Base-by-base conservation (phyloP, 176 grass and related monocot genomes). In the Triticum aestivum region DNA sequence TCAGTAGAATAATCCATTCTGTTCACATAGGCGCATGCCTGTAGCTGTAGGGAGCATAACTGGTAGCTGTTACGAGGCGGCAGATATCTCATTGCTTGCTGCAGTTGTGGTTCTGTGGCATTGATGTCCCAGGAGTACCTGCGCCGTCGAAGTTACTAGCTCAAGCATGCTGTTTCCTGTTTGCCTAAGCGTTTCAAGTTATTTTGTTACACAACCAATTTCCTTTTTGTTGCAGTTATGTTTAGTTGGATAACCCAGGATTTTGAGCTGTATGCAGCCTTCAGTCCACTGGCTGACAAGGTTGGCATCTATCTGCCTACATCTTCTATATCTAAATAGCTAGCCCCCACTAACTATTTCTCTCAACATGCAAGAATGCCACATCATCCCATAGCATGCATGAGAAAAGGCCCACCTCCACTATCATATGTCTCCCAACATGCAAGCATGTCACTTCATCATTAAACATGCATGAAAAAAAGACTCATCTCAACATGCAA, bases 181-280 rank as follows among this genome's bases (percentile, higher is more conserved):
- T 39, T 75, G 51, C 51, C 51, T 59, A 54, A 80, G 38, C 0
- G 45, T 49, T 49, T 82, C 24, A 81, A 20, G 15, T 75, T 86
- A 23, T 32, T 21, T 51, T 75, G 77, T 32, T 75, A 42, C 44
- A 51, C 24, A 73, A 14, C 45, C 12, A 49, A 73, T 79, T 61
- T 39, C 32, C 21, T 32, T 62, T 81, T 9, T 56, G 11, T 70
- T 77, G 81, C 89, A 99, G 97, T 96, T 90, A 24, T 96, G 6
- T 87, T 99, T 79, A 96, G 94, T 77, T 99, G 97, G 97, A 94
- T 99, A 84, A 99, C 97, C 56, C 94, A 96, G 87, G 94, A 99
- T 85, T 99, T 99, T 89, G 97, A 99, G 73, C 85, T 99, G 26
- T 99, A 99, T 85, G 94, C 97, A 5, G 77, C 97, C 23, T 99